phyloP scores from a whole-genome alignment of 1,139 yeast genomes.

The Meyerozyma sp. region DNA sequence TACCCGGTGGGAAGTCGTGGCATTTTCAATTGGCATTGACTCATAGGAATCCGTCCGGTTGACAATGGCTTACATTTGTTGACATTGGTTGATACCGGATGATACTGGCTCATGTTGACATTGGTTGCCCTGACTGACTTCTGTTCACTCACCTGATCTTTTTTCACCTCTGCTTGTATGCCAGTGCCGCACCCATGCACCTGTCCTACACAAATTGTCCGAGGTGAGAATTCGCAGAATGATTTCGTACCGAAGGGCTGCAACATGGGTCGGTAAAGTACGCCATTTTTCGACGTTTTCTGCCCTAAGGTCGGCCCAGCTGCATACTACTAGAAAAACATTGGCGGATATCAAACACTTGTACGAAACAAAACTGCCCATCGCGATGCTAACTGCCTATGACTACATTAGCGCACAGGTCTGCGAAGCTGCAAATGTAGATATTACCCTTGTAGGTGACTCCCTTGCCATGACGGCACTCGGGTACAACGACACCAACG shows the following conservation, averaged over 20 bases:
- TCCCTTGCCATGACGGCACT: slow-evolving; percentile 88
- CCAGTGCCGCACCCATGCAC: not conserved
- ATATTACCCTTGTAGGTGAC: slow-evolving; percentile 80
- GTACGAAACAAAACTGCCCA: slow-evolving; percentile 43
- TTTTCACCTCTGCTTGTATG: not conserved
- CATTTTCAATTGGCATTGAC: too few relatives aligned
- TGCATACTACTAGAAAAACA: slow-evolving; percentile 15
- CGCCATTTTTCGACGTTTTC: not conserved
- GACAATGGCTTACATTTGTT: too few relatives aligned
- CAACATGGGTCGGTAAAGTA: not conserved
- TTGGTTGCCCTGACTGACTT: too few relatives aligned
- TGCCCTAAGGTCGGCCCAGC: not conserved
- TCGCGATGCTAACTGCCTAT: slow-evolving; percentile 80
- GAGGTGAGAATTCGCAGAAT: not conserved
- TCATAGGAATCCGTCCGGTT: too few relatives aligned
- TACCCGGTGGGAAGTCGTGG: too few relatives aligned
- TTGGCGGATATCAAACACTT: slow-evolving; percentile 38
- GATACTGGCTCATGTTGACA: too few relatives aligned
- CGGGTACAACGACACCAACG: slow-evolving; percentile 76
- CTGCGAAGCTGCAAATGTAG: slow-evolving; percentile 67
- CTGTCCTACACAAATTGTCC: not conserved
- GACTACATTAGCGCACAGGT: slow-evolving; percentile 74
- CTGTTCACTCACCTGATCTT: too few relatives aligned
- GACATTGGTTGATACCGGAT: too few relatives aligned
- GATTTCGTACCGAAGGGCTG: not conserved